A percentile compares a stretch with the other conserved stretches of the same genome.
Conservation (phyloP, 2,329 filamentous ascomycete genomes). For the Sclerotinia trifoliorum region DNA sequence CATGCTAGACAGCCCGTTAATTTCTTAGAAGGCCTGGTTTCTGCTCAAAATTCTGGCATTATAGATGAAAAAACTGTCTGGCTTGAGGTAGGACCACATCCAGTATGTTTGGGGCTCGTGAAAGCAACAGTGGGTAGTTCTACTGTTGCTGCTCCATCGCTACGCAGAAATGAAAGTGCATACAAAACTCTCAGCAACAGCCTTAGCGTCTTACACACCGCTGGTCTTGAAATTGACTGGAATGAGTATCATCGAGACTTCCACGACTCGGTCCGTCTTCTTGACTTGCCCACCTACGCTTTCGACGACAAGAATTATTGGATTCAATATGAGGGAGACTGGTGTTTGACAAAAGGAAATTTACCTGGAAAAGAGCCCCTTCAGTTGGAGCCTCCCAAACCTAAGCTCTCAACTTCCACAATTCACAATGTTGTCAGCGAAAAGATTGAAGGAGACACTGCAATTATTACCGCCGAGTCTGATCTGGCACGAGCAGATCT, state of each 20-base stretch:
- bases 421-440: conserved; percentile 48
- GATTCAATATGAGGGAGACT: conserved; percentile 63
- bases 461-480: conserved; percentile 52
- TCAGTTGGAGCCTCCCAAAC: conserved; percentile 56
- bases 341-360: conserved; percentile 63
- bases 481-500: conserved; percentile 47
- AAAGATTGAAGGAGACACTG: conserved; percentile 50
- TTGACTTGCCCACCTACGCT: conserved; percentile 65
- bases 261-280: conserved; percentile 54
- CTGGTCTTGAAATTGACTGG: conserved; percentile 66
- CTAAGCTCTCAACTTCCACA: conserved; percentile 46
- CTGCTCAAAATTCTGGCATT: conserved; percentile 56
- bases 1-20: conserved; percentile 66
- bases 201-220: conserved; percentile 58
- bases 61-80: conserved; percentile 67
- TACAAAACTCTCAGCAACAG: conserved; percentile 62
- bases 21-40: conserved; percentile 59
- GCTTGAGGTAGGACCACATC: conserved; percentile 74
- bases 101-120: conserved; percentile 66
- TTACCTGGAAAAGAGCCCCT: conserved; percentile 42
- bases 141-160: conserved; percentile 56
- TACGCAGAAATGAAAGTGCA: conserved; percentile 60
- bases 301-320: conserved; percentile 72
- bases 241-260: conserved; percentile 67
- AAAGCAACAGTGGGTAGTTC: conserved; percentile 55